A percentile compares a stretch with the other conserved stretches of the same genome.
These are phyloP conservation scores for Lizanozyma gosingica DNA, from an alignment of 1,139 yeast species.

Conservation along the genomic window DNA sequence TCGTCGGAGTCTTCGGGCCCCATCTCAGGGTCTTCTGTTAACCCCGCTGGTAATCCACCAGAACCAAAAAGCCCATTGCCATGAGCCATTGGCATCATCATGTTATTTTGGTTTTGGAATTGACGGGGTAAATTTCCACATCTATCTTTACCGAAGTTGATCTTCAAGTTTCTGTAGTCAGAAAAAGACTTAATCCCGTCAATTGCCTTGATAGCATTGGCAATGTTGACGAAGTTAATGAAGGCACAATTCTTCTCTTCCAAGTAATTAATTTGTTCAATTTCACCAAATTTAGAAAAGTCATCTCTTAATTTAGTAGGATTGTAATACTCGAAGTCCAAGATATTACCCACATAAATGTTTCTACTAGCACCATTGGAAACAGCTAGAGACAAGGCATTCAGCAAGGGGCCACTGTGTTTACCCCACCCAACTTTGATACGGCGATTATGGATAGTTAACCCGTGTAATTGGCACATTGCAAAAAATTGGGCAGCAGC, in stretches of 20 bases:
- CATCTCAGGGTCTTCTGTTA: not conserved
- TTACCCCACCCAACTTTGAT: conserved; percentile 96
- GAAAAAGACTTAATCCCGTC: conserved; percentile 44
- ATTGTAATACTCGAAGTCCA: conserved; percentile 32
- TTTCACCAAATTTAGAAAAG: conserved; percentile 65
- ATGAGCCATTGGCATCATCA: not conserved
- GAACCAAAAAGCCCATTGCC: not conserved
- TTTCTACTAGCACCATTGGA: conserved; percentile 92
- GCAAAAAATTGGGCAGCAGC: conserved; percentile 95
- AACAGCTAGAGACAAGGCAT: conserved; percentile 75
- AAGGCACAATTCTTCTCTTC: conserved; percentile 79
- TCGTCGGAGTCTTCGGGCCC: not conserved
- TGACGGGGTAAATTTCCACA: conserved; percentile 79
- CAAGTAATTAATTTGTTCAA: conserved; percentile 71
- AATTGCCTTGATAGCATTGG: conserved; percentile 78
- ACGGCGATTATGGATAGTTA: conserved; percentile 70
- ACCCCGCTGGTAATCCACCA: not conserved
- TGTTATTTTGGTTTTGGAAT: conserved; percentile 15
- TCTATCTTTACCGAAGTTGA: conserved; percentile 83
- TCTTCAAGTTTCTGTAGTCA: conserved; percentile 53
- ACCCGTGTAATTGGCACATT: conserved; percentile 73
- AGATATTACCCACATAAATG: conserved; percentile 70
- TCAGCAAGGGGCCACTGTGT: conserved; percentile 84
- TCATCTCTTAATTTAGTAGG: conserved; percentile 56
- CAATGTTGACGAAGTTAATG: conserved; percentile 69